These are phyloP conservation scores for Cladorrhinum samala DNA, from an alignment of 495 filamentous ascomycete genomes.

Conservation along the genomic window DNA sequence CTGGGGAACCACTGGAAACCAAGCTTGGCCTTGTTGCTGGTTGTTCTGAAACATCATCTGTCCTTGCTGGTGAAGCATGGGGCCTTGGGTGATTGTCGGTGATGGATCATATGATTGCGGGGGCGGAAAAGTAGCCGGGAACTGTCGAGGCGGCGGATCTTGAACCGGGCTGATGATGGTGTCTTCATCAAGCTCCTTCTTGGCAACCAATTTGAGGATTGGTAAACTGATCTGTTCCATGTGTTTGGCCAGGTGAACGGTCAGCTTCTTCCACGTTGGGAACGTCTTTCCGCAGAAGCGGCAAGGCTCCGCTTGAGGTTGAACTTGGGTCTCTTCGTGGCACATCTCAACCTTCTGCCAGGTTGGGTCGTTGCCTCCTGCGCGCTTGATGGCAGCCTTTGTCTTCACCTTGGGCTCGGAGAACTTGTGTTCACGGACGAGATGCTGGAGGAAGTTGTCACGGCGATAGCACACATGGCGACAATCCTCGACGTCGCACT, in stretches of 20 bases:
- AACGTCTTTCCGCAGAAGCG: slow-evolving; percentile 83
- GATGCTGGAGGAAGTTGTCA: slow-evolving; percentile 93
- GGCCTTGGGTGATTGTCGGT: slow-evolving; percentile 2
- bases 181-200: slow-evolving; percentile 50
- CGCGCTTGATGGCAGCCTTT: slow-evolving; percentile 50
- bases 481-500: slow-evolving; percentile 75
- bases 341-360: slow-evolving; percentile 78
- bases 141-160: slow-evolving; percentile 40
- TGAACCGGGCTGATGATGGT: slow-evolving; percentile 61
- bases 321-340: slow-evolving; percentile 58
- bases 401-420: slow-evolving; percentile 67
- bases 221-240: slow-evolving; percentile 93
- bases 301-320: slow-evolving; percentile 75
- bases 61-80: slow-evolving; percentile 7
- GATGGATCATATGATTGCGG: slow-evolving; percentile 20
- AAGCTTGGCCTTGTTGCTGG: neutral
- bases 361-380: slow-evolving; percentile 52
- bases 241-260: slow-evolving; percentile 90
- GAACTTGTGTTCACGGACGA: slow-evolving; percentile 89
- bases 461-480: slow-evolving; percentile 81
- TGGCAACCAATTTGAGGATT: slow-evolving; percentile 65
- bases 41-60: slow-evolving; percentile 14
- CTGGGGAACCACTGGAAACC: slow-evolving; percentile 6
- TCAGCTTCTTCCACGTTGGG: slow-evolving; percentile 88
- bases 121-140: slow-evolving; percentile 27